A percentile compares a stretch with the other conserved stretches of the same genome.
These are phyloP conservation scores for Calonectria montana DNA, from an alignment of 2,329 filamentous ascomycete species.

Conservation along the genomic window DNA sequence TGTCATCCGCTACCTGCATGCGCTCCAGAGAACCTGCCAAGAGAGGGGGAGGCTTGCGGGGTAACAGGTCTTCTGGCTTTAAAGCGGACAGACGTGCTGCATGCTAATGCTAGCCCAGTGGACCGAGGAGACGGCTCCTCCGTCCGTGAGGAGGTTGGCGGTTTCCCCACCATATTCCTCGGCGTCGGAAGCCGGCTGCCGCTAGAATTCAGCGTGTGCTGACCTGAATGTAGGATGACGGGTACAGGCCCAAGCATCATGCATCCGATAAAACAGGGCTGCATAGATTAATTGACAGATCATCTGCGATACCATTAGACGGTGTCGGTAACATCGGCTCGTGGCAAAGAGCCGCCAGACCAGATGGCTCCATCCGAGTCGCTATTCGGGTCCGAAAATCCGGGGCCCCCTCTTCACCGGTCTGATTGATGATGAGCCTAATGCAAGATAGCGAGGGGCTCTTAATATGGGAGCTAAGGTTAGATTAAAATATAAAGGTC, in stretches of 20 bases:
- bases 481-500: neutral
- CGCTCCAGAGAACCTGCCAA: neutral
- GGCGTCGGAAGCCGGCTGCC: conserved; percentile 6
- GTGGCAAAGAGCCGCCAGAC: neutral
- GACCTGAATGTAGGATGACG: neutral
- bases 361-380: neutral
- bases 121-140: neutral
- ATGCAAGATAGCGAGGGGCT: neutral
- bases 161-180: neutral
- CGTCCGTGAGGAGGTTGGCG: neutral
- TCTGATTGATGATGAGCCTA: neutral
- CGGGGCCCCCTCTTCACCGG: neutral
- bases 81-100: neutral
- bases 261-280: neutral
- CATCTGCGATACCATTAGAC: neutral
- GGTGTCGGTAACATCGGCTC: neutral
- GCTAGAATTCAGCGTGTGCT: neutral
- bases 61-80: neutral
- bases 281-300: neutral
- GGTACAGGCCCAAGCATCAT: neutral
- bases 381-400: neutral
- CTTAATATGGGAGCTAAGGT: neutral
- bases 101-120: neutral
- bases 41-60: neutral
- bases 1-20: neutral